Base-by-base conservation (phyloP, 2,329 filamentous ascomycete species). In the Pseudocercospora pini-densiflorae region DNA sequence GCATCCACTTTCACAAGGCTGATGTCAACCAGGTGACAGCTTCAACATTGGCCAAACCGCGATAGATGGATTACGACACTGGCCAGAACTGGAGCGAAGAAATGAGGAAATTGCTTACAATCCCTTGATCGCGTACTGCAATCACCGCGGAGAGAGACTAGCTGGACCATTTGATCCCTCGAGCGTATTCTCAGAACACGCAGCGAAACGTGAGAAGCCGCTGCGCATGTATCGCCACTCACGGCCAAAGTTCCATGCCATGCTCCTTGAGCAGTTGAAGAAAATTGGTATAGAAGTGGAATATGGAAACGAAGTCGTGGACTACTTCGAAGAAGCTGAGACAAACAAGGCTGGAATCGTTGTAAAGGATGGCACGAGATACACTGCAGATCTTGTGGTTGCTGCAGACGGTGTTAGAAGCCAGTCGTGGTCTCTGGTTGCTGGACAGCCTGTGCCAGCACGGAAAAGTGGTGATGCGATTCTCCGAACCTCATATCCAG, bases 11-110 rank as follows among this genome's bases (percentile, higher is more conserved):
- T 16, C n/a, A n/a, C 10, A 27, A 51, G 47, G n/a, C 10, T 21
- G 23, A 29, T 49, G 19, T n/a, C 33, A 21, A 27, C 8, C 24
- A 67, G 68, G 69, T 40, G 69, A 70, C 62, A 57, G 27, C 3
- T 66, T 68, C 49, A 61, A 31, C 72, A 86, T 87, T 81, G 84
- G 85, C 8, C 79, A 86, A 21, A 43, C 45, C 23, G 85, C 85
- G 21, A 85, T 83, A 47, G 79, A 79, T 33, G 85, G 85, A 74
- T 81, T 86, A 72, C 83, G 82, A 72, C 82, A 86, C 65, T 86
- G 84, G 84, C 83, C 84, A 10, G 82, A 85, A 60, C 77, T 87
- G 72, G 7, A 49, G 9, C 2, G 76, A 78, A 36, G 75, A 79
- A 53, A 61, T 33, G 27, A 43, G 12, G 54, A 59, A 40, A 68